Base-by-base conservation (phyloP, 192 early-diverging fungal species). In the Polychytrium aggregatum region DNA sequence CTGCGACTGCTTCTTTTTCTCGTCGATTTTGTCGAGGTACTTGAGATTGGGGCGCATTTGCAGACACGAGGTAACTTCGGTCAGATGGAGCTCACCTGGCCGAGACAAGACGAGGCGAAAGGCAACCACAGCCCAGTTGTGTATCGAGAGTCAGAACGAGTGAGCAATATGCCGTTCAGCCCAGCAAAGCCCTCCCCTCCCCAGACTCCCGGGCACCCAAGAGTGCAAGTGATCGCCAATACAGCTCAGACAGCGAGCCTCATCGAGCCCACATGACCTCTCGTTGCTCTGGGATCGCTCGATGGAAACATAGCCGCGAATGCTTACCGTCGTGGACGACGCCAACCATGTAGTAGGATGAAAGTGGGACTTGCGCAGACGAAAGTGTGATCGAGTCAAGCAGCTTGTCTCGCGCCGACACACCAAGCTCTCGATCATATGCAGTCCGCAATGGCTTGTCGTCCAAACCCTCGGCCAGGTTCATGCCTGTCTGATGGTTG, bases 11-110 rank as follows among this genome's bases (percentile, higher is more conserved):
- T 78, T 80, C 41, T 72, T 67, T 54, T 91, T 94, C 38, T 90
- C 87, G 26, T 79, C 76, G 56, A 92, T 88, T 56, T 85, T 82
- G 53, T 96, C 91, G 24, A 94, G 64, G 59, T 98, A 94, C 47
- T 81, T 82, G 33, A 98, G 77, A 20, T 79, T 84, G 9, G 94
- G 91, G 1, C 87, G 82, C 50, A 98, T 62, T 61, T 96, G 92
- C 10, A 90, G 68, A 3, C 79, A 56, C 28, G 81, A 69, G 9
- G 60, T 48, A 28, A 98, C 60, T 1, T 85, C 82, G 4, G 88
- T 88, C 46, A 98, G 48, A 55, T 98, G 94, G 48, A 98, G 65
- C 46, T 83, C 87, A 26, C 74, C 86, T 40, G 41, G 10, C n/a
- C 25, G 43, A 17, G 25, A n/a, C n/a, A 22, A 1, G 28, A 26